Base-by-base conservation (phyloP, 2,329 filamentous ascomycete genomes). In the Simplicillium aogashimaense region DNA sequence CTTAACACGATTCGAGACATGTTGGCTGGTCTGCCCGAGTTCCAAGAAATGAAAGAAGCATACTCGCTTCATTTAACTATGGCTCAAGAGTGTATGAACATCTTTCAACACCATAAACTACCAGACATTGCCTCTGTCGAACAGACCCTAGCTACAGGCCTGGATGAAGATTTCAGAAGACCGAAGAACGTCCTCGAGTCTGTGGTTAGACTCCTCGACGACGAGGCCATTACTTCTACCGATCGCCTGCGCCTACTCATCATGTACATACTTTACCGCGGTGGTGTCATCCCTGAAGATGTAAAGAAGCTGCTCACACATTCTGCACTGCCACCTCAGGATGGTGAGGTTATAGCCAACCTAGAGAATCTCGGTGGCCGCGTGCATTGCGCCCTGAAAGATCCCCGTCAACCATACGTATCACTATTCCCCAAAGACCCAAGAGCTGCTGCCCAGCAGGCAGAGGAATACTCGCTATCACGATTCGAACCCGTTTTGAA, bases 81-180 rank as follows among this genome's bases (percentile, higher is more conserved):
- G 90, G 92, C 92, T 2, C 85, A 95, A 57, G 88, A 95, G 57
- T 94, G 88, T 58, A 97, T 97, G 89, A 87, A 87, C 51, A 77
- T 85, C 30, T 98, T 98, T 53, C 81, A 94, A 56, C 69, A 78
- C 39, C 77, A 82, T 57, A 95, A 94, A 55, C 70, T 98, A 7
- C 74, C 84, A 7, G 92, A 98, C 54, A 71, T 97, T 43, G 88
- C 88, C 11, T 83, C 84, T 0, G 75, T 89, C 6, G 92, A 98
- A 62, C 92, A 97, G 70, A 86, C 80, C 20, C 71, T 98, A 48
- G 85, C 89, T 9, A 97, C 92, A 1, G 92, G 92, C 0, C 66
- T 95, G 5, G 92, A 97, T 51, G 90, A 97, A 61, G 89, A 95
- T 54, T 84, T 83, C 54, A 82, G 83, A 53, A 94, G 92, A 57